Evolutionary conservation across 192 early-diverging fungal species (phyloP).

Genomic region (Podila horticola): DNA sequence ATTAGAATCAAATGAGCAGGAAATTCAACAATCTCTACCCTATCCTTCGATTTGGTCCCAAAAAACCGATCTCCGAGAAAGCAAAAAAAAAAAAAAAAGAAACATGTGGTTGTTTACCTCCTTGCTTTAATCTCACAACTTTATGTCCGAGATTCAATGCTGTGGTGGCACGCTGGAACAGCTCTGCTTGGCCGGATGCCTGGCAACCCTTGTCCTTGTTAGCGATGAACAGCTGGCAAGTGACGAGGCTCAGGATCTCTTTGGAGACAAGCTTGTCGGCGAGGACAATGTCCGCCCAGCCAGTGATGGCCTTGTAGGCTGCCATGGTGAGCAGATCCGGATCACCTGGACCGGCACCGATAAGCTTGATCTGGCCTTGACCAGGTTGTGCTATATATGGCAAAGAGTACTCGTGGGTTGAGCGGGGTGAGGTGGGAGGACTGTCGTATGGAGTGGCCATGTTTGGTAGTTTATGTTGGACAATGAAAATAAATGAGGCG

Average conservation of each 20-base stretch:
- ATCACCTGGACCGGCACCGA: conserved; percentile 88
- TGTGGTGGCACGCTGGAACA: conserved; percentile 72
- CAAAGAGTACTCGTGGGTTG: not conserved
- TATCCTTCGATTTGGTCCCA: too few relatives aligned
- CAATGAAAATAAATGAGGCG: not conserved
- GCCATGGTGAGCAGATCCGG: conserved; percentile 83
- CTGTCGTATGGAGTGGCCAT: conserved; percentile 32
- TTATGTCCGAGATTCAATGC: conserved; percentile 69
- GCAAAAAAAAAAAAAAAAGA: too few relatives aligned
- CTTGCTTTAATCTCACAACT: conserved; percentile 94
- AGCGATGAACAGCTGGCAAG: conserved; percentile 64
- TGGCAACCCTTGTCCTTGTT: conserved; percentile 82
- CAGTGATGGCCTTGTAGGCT: conserved; percentile 71
- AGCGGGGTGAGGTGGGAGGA: conserved; percentile 33
- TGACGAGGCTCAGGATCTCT: conserved; percentile 62
- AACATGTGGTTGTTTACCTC: conserved; percentile 54
- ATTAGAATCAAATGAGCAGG: too few relatives aligned
- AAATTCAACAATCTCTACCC: too few relatives aligned
- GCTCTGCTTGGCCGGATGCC: conserved; percentile 82
- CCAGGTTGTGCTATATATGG: not conserved
- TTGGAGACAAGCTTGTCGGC: conserved; percentile 85
- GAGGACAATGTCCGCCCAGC: conserved; percentile 83
- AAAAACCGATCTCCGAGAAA: too few relatives aligned
- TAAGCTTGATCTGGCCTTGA: conserved; percentile 72
- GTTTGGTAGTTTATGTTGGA: conserved; percentile 3